Evolutionary conservation across 768 basidiomycete species (phyloP), one percentile per base, ranked within the genome.

Genomic region (Agrocybe pediades): DNA sequence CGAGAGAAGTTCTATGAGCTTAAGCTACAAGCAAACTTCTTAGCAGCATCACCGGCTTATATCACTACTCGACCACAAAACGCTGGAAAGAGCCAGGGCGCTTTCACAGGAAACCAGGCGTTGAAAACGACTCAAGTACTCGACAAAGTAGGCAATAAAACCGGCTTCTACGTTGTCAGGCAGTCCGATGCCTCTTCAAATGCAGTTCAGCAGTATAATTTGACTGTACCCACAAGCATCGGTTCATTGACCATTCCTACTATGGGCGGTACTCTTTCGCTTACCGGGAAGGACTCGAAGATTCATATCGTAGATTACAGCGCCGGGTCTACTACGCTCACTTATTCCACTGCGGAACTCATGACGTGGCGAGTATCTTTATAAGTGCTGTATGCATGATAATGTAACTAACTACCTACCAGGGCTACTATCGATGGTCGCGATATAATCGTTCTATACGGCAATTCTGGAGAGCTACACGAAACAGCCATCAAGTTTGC

Each of bases 1-100:
- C 73, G 80, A 21, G 80, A 82, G 56, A 82, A 82, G 58, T 80
- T 74, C 61, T 80, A 81, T 47, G 80, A 82, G 53, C 63, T 80
- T 46, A 82, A 82, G 59, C 61, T 80, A 16, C 77, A 80, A 60
- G 76, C 79, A 29, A 75, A 76, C 61, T 81, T 81, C 68, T 65
- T 80, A 42, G 72, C 73, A 2, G 80, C 77, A 26, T 79, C 77
- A 40, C 78, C 78, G 5, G 77, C 80, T 5, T 82, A 74, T 61
- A 68, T 79, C 20, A 82, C 80, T 6, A 75, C 71, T 5, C 69
- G 73, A 21, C 78, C 79, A 1, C 70, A 69, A 57, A 81, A 80
- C 51, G 67, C 76, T 29, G 51, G 62, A 51, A 66, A 62, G 17
- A 71, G 72, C 9, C 74, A 71, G 59, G 75, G 78, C 1, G 66